Conservation (phyloP, 306 rosid species). For the Corylus americana region DNA sequence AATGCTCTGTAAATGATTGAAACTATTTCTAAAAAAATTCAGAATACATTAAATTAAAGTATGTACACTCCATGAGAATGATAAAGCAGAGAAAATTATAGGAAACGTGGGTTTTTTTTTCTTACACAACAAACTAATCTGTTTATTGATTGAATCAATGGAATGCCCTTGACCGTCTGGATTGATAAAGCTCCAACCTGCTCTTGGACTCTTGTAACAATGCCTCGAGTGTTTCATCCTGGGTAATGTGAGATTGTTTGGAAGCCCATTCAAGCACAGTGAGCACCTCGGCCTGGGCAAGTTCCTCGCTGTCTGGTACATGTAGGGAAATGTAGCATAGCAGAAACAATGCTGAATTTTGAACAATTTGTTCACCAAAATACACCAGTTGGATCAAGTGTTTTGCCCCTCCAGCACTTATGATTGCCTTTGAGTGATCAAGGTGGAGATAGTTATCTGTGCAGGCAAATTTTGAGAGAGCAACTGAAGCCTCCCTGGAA, state of each 20-base stretch:
- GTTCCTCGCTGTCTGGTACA: constrained; percentile 88
- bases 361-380: constrained; percentile 76
- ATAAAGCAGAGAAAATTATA: constrained; percentile 19
- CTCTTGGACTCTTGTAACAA: constrained; percentile 74
- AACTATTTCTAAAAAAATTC: constrained; percentile 14
- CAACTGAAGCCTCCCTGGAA: constrained; percentile 57
- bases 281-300: constrained; percentile 73
- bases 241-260: constrained; percentile 67
- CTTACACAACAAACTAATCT: constrained; percentile 11
- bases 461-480: constrained; percentile 79
- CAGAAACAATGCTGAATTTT: constrained; percentile 61
- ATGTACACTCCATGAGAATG: constrained; percentile 52
- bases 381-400: constrained; percentile 86
- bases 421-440: constrained; percentile 84
- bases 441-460: constrained; percentile 70
- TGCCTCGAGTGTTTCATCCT: constrained; percentile 46
- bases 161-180: constrained; percentile 77
- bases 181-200: constrained; percentile 86
- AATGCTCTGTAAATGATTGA: neutral
- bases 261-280: constrained; percentile 87
- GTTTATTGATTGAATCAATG: constrained; percentile 48
- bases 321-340: constrained; percentile 81
- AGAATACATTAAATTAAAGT: constrained; percentile 29
- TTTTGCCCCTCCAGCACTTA: constrained; percentile 72
- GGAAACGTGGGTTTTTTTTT: neutral